Evolutionary conservation across 2,329 filamentous ascomycete species (phyloP).

Genomic region (Leptographium wingfieldii): DNA sequence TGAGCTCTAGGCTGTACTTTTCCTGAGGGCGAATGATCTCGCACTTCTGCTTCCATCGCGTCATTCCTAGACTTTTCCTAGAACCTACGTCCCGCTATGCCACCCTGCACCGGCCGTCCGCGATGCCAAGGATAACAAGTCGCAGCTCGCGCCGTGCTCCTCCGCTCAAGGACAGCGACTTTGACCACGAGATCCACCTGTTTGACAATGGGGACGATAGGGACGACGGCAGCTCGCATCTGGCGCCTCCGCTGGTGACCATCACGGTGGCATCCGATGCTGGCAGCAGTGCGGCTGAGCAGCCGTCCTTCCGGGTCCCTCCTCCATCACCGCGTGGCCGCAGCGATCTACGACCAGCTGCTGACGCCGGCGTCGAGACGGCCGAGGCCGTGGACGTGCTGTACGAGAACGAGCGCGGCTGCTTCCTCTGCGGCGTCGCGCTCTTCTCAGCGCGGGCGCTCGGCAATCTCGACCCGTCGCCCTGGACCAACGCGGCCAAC

Average conservation of each 20-base stretch:
- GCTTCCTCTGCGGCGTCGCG: conserved; percentile 76
- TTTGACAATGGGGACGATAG: conserved; percentile 36
- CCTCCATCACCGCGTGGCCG: too few species aligned
- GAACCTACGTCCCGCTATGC: neutral
- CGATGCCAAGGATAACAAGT: conserved; percentile 27
- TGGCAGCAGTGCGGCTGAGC: neutral
- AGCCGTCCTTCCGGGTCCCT: too few species aligned
- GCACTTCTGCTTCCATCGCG: too few species aligned
- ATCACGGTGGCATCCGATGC: neutral
- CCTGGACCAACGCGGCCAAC: conserved; percentile 68
- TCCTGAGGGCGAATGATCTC: too few species aligned
- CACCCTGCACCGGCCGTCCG: neutral
- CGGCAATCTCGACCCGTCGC: conserved; percentile 68
- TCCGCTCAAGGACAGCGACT: conserved; percentile 45
- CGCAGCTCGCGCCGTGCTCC: conserved; percentile 42
- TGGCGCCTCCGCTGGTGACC: neutral
- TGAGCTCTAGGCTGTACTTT: too few species aligned
- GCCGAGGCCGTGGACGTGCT: conserved; percentile 61
- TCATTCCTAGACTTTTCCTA: neutral
- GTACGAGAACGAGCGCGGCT: conserved; percentile 90
- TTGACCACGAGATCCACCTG: conserved; percentile 59
- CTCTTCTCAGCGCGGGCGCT: conserved; percentile 83
- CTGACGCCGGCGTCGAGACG: neutral
- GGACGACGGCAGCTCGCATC: neutral
- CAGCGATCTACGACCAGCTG: neutral